Conservation (phyloP, 2,329 filamentous ascomycete species). For the Claviceps digitariae region DNA sequence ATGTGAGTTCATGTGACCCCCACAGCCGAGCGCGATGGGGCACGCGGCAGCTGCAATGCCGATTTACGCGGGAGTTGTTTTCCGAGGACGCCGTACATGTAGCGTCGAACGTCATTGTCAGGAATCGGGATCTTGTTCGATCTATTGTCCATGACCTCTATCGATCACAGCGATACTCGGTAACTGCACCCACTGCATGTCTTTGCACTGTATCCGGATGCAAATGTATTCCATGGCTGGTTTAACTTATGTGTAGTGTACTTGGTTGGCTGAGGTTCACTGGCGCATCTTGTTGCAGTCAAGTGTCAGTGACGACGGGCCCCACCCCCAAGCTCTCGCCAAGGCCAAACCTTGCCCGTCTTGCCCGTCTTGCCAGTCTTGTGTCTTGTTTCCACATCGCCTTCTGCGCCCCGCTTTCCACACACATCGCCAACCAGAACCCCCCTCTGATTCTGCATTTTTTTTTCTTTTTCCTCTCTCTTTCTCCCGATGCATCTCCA, state of each 20-base stretch:
- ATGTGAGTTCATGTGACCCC: background rate
- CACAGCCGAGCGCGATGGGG: background rate
- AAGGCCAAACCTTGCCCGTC: background rate
- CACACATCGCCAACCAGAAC: background rate
- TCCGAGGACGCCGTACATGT: background rate
- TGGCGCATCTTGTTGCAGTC: too few relatives aligned
- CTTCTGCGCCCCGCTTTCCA: conserved; percentile 3
- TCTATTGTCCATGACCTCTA: too few relatives aligned
- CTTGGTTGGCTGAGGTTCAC: too few relatives aligned
- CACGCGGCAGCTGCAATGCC: background rate
- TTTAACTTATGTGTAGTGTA: too few relatives aligned
- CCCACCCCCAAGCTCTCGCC: background rate
- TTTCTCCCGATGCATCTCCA: background rate
- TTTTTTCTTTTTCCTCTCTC: background rate
- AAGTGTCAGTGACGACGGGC: too few relatives aligned
- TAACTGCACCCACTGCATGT: too few relatives aligned
- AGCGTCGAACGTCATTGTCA: too few relatives aligned
- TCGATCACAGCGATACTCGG: too few relatives aligned
- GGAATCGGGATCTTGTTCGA: too few relatives aligned
- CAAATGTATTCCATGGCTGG: too few relatives aligned
- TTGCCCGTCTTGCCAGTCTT: too few relatives aligned
- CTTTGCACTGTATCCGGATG: too few relatives aligned
- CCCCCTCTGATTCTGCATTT: background rate
- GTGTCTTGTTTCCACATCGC: background rate
- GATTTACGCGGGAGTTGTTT: background rate